Conservation (phyloP, 2,329 filamentous ascomycete genomes). For the Colletotrichum sp. region DNA sequence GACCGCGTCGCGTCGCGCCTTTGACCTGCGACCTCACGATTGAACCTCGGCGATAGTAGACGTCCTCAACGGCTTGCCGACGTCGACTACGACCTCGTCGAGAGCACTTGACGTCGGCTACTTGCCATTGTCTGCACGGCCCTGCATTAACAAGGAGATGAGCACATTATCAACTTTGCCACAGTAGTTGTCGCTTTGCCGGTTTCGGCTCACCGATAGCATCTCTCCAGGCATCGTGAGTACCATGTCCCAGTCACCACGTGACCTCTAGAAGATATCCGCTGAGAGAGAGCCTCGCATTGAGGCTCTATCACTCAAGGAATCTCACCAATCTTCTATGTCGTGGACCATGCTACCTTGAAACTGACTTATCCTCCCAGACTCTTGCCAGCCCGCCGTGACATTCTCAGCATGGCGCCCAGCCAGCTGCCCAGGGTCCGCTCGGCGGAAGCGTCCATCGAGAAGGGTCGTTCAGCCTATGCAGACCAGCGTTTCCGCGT, state of each 20-base stretch:
- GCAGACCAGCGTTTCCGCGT: conserved; percentile 35
- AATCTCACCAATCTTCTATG: not conserved
- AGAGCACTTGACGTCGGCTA: not conserved
- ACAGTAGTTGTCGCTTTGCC: not conserved
- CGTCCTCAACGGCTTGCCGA: not conserved
- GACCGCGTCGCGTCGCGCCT: conserved; percentile 15
- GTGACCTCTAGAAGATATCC: too few species aligned
- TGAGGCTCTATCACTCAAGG: not conserved
- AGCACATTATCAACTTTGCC: not conserved
- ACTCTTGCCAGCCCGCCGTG: too few species aligned
- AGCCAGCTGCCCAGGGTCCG: conserved; percentile 7
- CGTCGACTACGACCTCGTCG: not conserved
- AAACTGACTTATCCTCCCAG: not conserved
- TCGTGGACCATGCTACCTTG: not conserved
- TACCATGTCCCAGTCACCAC: not conserved
- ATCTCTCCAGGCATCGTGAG: not conserved
- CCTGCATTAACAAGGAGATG: not conserved
- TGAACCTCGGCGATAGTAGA: conserved; percentile 3
- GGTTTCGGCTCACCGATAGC: not conserved
- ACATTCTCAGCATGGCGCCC: not conserved
- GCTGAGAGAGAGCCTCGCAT: not conserved
- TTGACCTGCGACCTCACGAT: conserved; percentile 5
- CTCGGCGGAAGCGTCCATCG: conserved; percentile 33
- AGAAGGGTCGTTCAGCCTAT: conserved; percentile 38
- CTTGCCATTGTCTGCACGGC: not conserved